These are phyloP conservation scores for Avena eriantha DNA, from an alignment of 176 grass and related monocot species.

Conservation along the genomic window DNA sequence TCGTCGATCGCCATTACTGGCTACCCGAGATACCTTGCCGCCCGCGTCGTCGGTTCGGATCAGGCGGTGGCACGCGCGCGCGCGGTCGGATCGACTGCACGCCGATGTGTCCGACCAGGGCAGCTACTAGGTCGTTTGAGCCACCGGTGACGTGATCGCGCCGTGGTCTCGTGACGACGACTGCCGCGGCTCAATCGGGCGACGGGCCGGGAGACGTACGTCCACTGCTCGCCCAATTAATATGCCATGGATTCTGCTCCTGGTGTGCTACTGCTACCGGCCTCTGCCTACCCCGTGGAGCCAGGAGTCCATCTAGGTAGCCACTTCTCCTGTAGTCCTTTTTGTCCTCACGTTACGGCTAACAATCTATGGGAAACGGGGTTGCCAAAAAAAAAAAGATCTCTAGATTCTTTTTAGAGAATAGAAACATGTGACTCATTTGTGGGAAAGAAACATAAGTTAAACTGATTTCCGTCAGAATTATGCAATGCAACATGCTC, in stretches of 20 bases:
- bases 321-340: too few relatives aligned
- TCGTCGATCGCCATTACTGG: conserved; percentile 22
- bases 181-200: not conserved
- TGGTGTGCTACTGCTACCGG: not conserved
- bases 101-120: not conserved
- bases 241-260: not conserved
- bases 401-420: too few relatives aligned
- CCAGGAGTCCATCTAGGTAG: not conserved
- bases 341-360: too few relatives aligned
- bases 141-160: not conserved
- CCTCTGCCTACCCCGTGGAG: not conserved
- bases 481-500: too few relatives aligned
- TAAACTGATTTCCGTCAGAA: too few relatives aligned
- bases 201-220: not conserved
- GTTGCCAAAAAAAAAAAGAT: too few relatives aligned
- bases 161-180: conserved; percentile 37
- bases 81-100: not conserved
- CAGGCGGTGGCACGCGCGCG: not conserved
- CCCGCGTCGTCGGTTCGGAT: conserved; percentile 4
- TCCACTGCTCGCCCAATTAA: conserved; percentile 12
- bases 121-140: not conserved
- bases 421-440: too few relatives aligned
- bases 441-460: too few relatives aligned
- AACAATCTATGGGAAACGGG: not conserved
- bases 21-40: not conserved